A percentile compares a stretch with the other conserved stretches of the same genome.
Conservation (phyloP, 768 basidiomycete species). For the Myochromella boudieri region DNA sequence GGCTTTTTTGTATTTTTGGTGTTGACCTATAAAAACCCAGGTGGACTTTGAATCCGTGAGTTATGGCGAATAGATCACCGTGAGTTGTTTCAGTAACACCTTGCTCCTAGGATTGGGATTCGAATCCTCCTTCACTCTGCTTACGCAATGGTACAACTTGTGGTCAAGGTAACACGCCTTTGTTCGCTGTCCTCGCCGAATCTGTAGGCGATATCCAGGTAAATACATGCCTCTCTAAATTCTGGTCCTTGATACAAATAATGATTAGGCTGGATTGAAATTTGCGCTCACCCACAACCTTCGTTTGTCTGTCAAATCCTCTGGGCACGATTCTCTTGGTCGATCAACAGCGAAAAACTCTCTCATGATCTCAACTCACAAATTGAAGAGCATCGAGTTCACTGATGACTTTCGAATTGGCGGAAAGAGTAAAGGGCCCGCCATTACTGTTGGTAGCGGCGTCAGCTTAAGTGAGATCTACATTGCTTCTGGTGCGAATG, state of each 20-base stretch:
- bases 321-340: constrained; percentile 34
- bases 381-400: constrained; percentile 26
- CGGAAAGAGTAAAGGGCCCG: constrained; percentile 21
- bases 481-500: constrained; percentile 16
- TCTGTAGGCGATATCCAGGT: constrained; percentile 30
- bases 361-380: constrained; percentile 29
- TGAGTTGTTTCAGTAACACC: too few species aligned
- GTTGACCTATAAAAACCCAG: too few species aligned
- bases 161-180: constrained; percentile 30
- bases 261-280: background rate
- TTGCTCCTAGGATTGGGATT: constrained; percentile 23
- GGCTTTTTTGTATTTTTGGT: too few species aligned
- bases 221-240: too few species aligned
- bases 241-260: background rate
- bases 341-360: constrained; percentile 33
- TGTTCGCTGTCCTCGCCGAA: constrained; percentile 28
- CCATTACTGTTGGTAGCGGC: constrained; percentile 29
- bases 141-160: constrained; percentile 22
- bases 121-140: constrained; percentile 25
- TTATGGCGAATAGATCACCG: too few species aligned
- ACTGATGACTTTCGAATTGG: constrained; percentile 15
- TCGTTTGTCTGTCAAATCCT: constrained; percentile 29
- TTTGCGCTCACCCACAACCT: constrained; percentile 21
- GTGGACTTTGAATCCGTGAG: constrained; percentile 16
- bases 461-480: constrained; percentile 21